A percentile compares a stretch with the other conserved stretches of the same genome.
These are phyloP conservation scores for Cryphonectria parasitica DNA, from an alignment of 2,329 filamentous ascomycete species.

Conservation along the genomic window DNA sequence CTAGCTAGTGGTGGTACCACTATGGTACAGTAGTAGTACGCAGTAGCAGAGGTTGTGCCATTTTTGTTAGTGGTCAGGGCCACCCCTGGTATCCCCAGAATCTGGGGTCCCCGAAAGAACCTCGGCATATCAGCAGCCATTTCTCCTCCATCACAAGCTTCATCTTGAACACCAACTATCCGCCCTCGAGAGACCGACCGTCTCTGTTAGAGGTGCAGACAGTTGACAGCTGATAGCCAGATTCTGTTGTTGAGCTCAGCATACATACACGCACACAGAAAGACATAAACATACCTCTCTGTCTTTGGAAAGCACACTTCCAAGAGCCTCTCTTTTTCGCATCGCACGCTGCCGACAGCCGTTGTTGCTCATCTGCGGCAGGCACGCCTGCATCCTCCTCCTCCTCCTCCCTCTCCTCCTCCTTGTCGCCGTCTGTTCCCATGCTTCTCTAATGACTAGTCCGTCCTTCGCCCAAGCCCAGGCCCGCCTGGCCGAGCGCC, in stretches of 20 bases:
- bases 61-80: not conserved
- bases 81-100: not conserved
- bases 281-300: not conserved
- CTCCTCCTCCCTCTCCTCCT: not conserved
- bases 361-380: not conserved
- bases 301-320: not conserved
- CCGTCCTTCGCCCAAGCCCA: conserved; percentile 86
- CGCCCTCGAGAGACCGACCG: not conserved
- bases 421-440: not conserved
- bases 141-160: not conserved
- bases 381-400: not conserved
- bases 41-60: too few species aligned
- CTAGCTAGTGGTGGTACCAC: not conserved
- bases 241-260: too few species aligned
- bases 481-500: conserved; percentile 80
- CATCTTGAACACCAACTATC: not conserved
- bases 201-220: not conserved
- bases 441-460: conserved; percentile 48
- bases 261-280: not conserved
- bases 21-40: too few species aligned
- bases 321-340: not conserved
- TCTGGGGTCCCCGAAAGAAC: not conserved
- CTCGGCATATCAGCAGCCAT: not conserved
- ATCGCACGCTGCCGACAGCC: not conserved
- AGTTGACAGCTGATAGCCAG: not conserved